phyloP scores from a whole-genome alignment of 2,329 filamentous ascomycete species.

The Fusarium compactum region DNA sequence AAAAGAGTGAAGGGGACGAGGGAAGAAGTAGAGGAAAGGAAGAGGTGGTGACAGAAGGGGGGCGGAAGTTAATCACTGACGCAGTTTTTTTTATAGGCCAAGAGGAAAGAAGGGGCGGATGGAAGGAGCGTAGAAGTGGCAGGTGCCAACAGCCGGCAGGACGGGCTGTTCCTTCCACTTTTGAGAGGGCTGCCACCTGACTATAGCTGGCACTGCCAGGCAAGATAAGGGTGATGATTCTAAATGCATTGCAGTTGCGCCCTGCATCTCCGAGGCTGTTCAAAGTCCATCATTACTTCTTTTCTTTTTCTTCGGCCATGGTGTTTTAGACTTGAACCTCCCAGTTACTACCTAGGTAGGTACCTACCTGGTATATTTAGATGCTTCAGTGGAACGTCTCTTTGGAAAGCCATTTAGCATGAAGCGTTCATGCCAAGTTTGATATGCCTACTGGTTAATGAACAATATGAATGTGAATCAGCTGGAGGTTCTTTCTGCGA shows the following conservation, averaged over 20 bases:
- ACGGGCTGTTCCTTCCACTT: constrained; percentile 23
- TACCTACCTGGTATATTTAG: too few species aligned
- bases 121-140: constrained; percentile 41
- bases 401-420: background rate
- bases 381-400: background rate
- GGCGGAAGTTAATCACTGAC: constrained; percentile 48
- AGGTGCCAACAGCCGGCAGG: constrained; percentile 35
- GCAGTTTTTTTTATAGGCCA: constrained; percentile 39
- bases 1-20: constrained; percentile 12
- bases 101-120: constrained; percentile 25
- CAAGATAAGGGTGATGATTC: background rate
- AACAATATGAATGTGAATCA: background rate
- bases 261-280: background rate
- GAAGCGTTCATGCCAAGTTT: background rate
- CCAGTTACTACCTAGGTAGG: background rate
- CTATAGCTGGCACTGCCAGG: constrained; percentile 22
- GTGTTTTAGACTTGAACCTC: background rate
- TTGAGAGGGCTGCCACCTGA: constrained; percentile 1
- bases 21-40: constrained; percentile 29
- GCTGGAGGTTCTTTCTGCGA: constrained; percentile 1
- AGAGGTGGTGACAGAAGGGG: constrained; percentile 25
- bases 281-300: background rate
- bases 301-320: background rate
- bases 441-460: background rate
- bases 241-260: background rate